These are phyloP conservation scores for Xylaria sp. DNA, from an alignment of 2,329 filamentous ascomycete genomes.

Conservation along the genomic window DNA sequence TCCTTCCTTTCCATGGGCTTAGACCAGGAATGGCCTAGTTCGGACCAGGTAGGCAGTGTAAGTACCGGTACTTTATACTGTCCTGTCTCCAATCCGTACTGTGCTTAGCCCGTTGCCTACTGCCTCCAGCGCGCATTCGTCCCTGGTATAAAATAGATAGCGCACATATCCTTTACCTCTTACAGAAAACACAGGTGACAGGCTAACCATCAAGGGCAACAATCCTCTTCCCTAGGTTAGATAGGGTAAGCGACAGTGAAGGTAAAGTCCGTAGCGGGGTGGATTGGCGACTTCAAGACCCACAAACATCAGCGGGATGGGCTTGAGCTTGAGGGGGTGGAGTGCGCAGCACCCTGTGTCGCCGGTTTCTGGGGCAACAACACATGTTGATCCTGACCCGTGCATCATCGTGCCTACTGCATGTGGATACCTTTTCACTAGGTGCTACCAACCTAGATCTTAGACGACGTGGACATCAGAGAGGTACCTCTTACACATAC, in stretches of 20 bases:
- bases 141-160: no score
- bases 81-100: no score
- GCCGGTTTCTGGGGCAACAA: neutral
- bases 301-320: neutral
- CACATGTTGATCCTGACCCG: neutral
- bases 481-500: neutral
- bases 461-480: constrained; percentile 4
- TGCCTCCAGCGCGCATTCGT: no score
- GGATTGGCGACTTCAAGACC: neutral
- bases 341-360: neutral
- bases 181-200: no score
- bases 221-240: neutral
- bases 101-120: no score
- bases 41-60: no score
- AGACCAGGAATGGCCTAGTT: no score
- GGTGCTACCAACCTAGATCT: neutral
- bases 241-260: neutral
- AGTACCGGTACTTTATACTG: no score
- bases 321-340: neutral
- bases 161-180: no score
- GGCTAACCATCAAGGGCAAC: no score
- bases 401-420: neutral
- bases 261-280: neutral
- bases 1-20: no score
- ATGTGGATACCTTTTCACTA: neutral